Evolutionary conservation across 257 asterid genomes (phyloP).

Genomic region (Galeopsis tetrahit): DNA sequence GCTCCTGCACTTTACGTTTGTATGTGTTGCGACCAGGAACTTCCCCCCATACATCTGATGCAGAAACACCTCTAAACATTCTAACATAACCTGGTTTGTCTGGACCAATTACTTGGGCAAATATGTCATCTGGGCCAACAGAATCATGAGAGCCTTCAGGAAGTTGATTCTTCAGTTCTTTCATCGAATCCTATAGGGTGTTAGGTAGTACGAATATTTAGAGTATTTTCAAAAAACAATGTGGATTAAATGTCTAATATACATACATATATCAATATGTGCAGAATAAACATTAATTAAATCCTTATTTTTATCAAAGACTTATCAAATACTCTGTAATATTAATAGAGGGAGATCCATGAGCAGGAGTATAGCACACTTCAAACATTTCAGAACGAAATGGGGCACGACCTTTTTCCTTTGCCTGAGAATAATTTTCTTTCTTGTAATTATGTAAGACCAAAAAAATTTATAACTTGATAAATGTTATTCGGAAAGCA

Average conservation of each 20-base stretch:
- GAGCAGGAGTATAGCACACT: background rate
- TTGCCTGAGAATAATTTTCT: background rate
- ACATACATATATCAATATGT: background rate
- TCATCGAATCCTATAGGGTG: background rate
- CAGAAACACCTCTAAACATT: slow-evolving; percentile 1
- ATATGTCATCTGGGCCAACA: slow-evolving; percentile 7
- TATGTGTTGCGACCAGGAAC: background rate
- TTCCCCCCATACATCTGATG: slow-evolving; percentile 26
- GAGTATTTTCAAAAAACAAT: too few relatives aligned
- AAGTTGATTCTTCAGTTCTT: background rate
- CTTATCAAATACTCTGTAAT: slow-evolving; percentile 26
- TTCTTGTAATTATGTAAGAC: background rate
- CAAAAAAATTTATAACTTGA: background rate
- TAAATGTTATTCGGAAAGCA: background rate
- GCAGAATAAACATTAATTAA: background rate
- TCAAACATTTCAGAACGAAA: slow-evolving; percentile 10
- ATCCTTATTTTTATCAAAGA: background rate
- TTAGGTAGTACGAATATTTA: background rate
- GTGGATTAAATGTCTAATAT: too few relatives aligned
- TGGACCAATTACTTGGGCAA: background rate
- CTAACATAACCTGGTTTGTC: slow-evolving; percentile 9
- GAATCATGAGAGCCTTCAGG: slow-evolving; percentile 15
- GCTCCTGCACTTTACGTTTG: slow-evolving; percentile 16
- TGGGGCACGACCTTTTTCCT: slow-evolving; percentile 12
- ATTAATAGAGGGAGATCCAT: background rate